Evolutionary conservation across 352 stramenopile genomes (phyloP).

Genomic region (Phytophthora cactorum): DNA sequence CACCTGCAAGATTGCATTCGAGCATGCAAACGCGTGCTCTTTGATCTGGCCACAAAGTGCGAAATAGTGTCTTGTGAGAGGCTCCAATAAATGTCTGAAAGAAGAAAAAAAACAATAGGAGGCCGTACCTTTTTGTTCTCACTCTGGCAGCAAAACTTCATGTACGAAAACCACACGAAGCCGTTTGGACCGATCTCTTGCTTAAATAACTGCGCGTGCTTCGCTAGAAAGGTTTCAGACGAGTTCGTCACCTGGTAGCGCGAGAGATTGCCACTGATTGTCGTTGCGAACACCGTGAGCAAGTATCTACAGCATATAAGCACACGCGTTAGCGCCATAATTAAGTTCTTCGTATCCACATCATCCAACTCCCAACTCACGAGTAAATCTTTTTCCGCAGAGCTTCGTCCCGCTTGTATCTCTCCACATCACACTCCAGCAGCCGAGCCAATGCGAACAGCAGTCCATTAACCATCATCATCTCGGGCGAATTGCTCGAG

Average conservation of each 20-base stretch:
- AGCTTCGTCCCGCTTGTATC: constrained; percentile 44
- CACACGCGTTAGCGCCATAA: constrained; percentile 2
- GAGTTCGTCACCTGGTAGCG: constrained; percentile 75
- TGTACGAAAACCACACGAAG: constrained; percentile 68
- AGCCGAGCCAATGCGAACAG: constrained; percentile 66
- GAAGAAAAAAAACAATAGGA: neutral
- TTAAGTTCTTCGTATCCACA: neutral
- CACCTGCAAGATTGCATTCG: constrained; percentile 49
- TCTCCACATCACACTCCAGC: constrained; percentile 55
- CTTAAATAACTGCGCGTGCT: constrained; percentile 48
- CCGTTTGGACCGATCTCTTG: constrained; percentile 64
- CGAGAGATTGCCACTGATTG: constrained; percentile 61
- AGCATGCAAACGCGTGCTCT: constrained; percentile 60
- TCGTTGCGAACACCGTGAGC: constrained; percentile 63
- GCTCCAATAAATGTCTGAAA: neutral
- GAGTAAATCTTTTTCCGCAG: constrained; percentile 71
- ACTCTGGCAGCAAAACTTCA: constrained; percentile 69
- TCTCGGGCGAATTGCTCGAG: constrained; percentile 60
- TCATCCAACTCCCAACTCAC: constrained; percentile 36
- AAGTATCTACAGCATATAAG: constrained; percentile 55
- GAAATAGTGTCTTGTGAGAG: neutral
- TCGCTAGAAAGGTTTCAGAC: constrained; percentile 56
- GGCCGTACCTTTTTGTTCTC: constrained; percentile 75
- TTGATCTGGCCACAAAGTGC: constrained; percentile 54
- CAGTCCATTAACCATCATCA: constrained; percentile 78